Percentiles rank a stretch among this genome's conserved stretches.
These are phyloP conservation scores for Boletus patriciae DNA, from an alignment of 768 basidiomycete species.

Conservation along the genomic window DNA sequence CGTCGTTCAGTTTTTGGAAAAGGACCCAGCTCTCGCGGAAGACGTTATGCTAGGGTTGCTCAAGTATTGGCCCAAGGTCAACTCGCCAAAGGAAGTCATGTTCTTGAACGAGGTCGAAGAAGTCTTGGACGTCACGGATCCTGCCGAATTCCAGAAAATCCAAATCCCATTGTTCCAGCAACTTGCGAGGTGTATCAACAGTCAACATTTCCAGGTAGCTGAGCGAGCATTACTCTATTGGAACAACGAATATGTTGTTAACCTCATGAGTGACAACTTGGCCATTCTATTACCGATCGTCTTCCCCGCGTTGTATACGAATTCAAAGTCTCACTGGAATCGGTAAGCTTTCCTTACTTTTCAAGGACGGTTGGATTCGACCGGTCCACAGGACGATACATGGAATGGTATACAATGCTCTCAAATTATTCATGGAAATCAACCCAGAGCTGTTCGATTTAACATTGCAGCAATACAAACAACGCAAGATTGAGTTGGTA, in stretches of 20 bases:
- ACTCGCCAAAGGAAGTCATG: conserved; percentile 99
- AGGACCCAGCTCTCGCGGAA: conserved; percentile 88
- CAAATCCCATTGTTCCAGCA: conserved; percentile 91
- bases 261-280: conserved; percentile 97
- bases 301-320: conserved; percentile 93
- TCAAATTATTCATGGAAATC: conserved; percentile 99
- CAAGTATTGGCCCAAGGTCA: conserved; percentile 98
- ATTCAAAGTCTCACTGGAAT: conserved; percentile 98
- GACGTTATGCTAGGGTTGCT: conserved; percentile 96
- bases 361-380: conserved; percentile 7
- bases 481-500: conserved; percentile 79
- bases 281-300: conserved; percentile 88
- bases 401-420: conserved; percentile 97
- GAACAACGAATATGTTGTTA: conserved; percentile 99
- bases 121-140: conserved; percentile 96
- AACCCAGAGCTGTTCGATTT: conserved; percentile 96
- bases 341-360: conserved; percentile 54
- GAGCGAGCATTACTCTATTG: conserved; percentile 96
- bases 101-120: conserved; percentile 99
- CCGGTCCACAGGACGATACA: conserved; percentile 79
- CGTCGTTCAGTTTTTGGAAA: conserved; percentile 98
- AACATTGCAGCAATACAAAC: conserved; percentile 90
- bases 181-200: conserved; percentile 95
- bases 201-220: conserved; percentile 99
- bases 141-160: conserved; percentile 94